These are phyloP conservation scores for Colletotrichum lentis DNA, from an alignment of 2,329 filamentous ascomycete species.

Conservation along the genomic window DNA sequence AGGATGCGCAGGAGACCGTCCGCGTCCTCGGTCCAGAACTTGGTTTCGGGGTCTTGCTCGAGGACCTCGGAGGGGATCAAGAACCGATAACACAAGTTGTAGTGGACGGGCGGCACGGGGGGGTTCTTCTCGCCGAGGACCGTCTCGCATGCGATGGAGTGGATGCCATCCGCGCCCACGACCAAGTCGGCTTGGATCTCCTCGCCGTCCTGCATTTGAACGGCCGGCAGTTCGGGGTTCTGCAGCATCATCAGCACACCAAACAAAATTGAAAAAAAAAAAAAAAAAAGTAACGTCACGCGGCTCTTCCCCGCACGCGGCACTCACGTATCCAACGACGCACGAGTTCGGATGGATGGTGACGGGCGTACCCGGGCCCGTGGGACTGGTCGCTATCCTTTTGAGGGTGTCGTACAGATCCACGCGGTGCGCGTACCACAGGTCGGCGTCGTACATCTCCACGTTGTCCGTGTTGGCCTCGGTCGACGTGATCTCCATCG, in stretches of 20 bases:
- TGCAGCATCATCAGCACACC: constrained; percentile 24
- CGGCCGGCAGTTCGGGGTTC: constrained; percentile 42
- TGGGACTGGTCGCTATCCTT: constrained; percentile 45
- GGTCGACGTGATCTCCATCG: constrained; percentile 42
- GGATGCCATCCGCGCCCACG: constrained; percentile 56
- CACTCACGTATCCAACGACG: constrained; percentile 44
- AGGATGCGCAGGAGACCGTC: constrained; percentile 37
- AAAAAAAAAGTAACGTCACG: background rate
- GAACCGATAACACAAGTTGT: constrained; percentile 50
- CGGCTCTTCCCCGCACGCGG: constrained; percentile 36
- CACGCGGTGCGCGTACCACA: constrained; percentile 51
- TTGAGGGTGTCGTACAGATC: constrained; percentile 51
- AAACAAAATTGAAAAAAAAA: too few species aligned
- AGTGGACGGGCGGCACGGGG: constrained; percentile 42
- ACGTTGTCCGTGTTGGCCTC: constrained; percentile 32
- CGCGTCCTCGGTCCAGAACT: constrained; percentile 43
- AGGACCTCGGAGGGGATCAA: constrained; percentile 45
- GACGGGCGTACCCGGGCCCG: constrained; percentile 43
- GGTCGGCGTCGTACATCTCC: constrained; percentile 42
- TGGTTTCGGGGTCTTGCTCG: constrained; percentile 45
- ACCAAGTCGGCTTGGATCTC: constrained; percentile 49
- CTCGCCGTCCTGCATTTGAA: constrained; percentile 45
- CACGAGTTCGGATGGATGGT: constrained; percentile 41
- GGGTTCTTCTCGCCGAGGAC: constrained; percentile 43
- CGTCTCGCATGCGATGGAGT: constrained; percentile 45